A percentile compares a stretch with the other conserved stretches of the same genome.
Evolutionary conservation across 495 filamentous ascomycete species (phyloP).

Genomic region (Lichenothelia convexa): DNA sequence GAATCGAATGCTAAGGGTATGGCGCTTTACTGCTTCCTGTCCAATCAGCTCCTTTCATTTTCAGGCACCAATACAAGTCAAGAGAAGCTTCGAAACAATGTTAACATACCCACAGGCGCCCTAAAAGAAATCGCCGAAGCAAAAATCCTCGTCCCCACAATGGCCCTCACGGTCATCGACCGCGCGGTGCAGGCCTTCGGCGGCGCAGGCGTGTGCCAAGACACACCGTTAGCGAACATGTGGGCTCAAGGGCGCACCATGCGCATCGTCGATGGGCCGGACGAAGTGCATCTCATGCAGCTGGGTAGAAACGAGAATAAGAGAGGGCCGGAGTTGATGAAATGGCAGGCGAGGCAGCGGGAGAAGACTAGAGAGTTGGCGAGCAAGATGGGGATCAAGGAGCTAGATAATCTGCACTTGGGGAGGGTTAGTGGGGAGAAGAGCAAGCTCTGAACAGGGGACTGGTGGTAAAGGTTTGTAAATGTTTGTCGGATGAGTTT

Average conservation of each 20-base stretch:
- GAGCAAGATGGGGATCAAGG: slow-evolving; percentile 19
- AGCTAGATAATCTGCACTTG: slow-evolving; percentile 18
- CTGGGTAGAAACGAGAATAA: slow-evolving; percentile 26
- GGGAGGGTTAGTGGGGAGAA: slow-evolving; percentile 10
- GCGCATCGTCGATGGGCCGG: slow-evolving; percentile 22
- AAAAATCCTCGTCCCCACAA: slow-evolving; percentile 22
- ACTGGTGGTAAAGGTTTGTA: too few relatives aligned
- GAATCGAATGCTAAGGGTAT: slow-evolving; percentile 22
- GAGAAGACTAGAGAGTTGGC: slow-evolving; percentile 17
- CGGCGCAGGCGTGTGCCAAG: slow-evolving; percentile 21
- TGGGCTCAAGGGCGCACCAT: slow-evolving; percentile 17
- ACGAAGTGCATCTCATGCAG: slow-evolving; percentile 26
- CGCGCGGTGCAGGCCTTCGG: slow-evolving; percentile 26
- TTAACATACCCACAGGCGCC: too few relatives aligned
- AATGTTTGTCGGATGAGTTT: too few relatives aligned
- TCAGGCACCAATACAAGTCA: too few relatives aligned
- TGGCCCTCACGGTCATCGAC: slow-evolving; percentile 20
- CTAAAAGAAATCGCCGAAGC: slow-evolving; percentile 27
- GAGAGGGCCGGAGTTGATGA: slow-evolving; percentile 14
- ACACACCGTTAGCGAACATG: slow-evolving; percentile 18
- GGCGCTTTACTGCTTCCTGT: too few relatives aligned
- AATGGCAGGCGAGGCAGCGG: slow-evolving; percentile 21
- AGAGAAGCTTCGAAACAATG: too few relatives aligned
- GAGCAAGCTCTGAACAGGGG: slow-evolving; percentile 3
- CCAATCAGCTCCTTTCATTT: too few relatives aligned